Conservation (phyloP, 805 yeast species). For the Lipomyces anomalus region DNA sequence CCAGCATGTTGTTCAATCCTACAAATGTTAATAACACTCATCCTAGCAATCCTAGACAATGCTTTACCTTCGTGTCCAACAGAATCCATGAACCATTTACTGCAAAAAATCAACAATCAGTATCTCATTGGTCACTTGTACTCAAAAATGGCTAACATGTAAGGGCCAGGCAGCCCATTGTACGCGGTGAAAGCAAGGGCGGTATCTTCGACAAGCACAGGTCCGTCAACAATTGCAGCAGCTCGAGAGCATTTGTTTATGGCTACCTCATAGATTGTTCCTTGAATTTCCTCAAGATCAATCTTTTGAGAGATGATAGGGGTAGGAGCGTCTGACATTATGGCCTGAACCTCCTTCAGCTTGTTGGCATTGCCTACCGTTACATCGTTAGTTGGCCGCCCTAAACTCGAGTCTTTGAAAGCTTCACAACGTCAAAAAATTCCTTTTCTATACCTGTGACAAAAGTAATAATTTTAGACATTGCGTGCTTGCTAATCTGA, state of each 20-base stretch:
- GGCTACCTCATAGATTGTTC: conserved; percentile 75
- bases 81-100: conserved; percentile 79
- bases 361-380: conserved; percentile 83
- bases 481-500: too few relatives aligned
- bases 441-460: conserved; percentile 88
- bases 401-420: conserved; percentile 40
- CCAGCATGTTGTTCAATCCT: conserved; percentile 71
- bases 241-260: conserved; percentile 73
- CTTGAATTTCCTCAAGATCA: conserved; percentile 90
- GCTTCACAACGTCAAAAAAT: conserved; percentile 69
- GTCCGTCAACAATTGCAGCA: conserved; percentile 56
- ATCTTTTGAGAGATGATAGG: conserved; percentile 56
- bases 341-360: conserved; percentile 73
- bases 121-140: not conserved
- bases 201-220: conserved; percentile 93
- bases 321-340: conserved; percentile 42
- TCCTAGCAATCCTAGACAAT: not conserved
- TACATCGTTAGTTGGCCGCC: not conserved
- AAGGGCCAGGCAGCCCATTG: conserved; percentile 89
- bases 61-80: conserved; percentile 53
- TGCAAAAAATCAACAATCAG: conserved; percentile 2
- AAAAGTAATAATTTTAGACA: conserved; percentile 45
- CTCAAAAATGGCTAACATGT: conserved; percentile 37
- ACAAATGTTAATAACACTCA: not conserved
- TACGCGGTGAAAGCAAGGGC: conserved; percentile 78